Evolutionary conservation across 805 yeast species (phyloP).

Genomic region (Kluyveromyces aestuarii): DNA sequence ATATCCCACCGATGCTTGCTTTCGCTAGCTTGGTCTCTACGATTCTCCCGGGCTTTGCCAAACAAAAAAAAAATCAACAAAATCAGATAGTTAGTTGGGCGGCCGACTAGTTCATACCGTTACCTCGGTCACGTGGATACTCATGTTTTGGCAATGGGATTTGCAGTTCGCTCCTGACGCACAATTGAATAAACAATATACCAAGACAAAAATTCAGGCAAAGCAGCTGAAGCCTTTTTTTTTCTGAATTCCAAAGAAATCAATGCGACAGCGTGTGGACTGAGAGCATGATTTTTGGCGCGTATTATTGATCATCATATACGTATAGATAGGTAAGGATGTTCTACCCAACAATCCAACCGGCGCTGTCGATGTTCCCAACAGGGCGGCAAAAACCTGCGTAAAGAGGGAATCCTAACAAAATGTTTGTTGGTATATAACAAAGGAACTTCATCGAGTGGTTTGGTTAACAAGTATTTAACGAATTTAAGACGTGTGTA

Average conservation of each 20-base stretch:
- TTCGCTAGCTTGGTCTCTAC: no score
- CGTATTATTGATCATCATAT: background rate
- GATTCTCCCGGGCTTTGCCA: no score
- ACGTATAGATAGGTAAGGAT: background rate
- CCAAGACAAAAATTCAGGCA: no score
- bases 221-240: no score
- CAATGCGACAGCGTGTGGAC: background rate
- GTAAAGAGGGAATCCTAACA: background rate
- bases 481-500: background rate
- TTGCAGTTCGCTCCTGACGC: background rate
- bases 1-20: no score
- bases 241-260: background rate
- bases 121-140: no score
- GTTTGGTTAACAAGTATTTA: no score
- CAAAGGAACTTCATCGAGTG: background rate
- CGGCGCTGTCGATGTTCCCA: background rate
- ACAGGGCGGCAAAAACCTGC: background rate
- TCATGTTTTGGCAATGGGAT: no score
- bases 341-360: conserved; percentile 1
- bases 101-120: no score
- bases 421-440: background rate
- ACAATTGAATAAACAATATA: background rate
- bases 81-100: no score
- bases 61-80: no score
- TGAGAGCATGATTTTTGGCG: background rate